Conservation (phyloP, 495 filamentous ascomycete genomes). For the Symbiotaphrina buchneri region DNA sequence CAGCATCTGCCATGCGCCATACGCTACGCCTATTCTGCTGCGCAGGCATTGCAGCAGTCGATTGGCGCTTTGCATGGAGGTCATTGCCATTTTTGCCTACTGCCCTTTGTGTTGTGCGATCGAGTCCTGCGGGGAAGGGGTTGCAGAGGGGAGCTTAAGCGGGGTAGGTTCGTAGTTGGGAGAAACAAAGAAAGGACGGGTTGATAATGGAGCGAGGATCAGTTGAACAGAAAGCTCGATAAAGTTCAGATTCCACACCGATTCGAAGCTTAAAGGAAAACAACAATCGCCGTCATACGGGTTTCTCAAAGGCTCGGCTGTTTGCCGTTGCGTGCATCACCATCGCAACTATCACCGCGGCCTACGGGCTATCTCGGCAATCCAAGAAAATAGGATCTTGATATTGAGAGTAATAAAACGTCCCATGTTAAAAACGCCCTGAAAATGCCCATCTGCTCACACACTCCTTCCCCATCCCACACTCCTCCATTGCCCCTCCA, state of each 20-base stretch:
- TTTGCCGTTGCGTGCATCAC: too few species aligned
- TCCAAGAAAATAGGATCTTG: not conserved
- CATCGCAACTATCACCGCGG: not conserved
- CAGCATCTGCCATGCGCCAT: constrained; percentile 42
- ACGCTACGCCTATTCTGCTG: too few species aligned
- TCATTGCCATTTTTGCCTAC: not conserved
- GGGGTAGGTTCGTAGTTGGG: too few species aligned
- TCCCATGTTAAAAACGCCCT: too few species aligned
- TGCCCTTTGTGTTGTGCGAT: not conserved
- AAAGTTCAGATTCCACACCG: not conserved
- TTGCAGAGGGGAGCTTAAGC: not conserved
- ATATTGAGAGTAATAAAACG: not conserved
- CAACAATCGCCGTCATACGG: too few species aligned
- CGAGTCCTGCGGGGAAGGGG: not conserved
- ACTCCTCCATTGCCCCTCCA: too few species aligned
- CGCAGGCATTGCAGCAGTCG: too few species aligned
- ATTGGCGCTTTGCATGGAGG: not conserved
- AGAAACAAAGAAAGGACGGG: not conserved
- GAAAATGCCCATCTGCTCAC: too few species aligned
- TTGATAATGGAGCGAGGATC: not conserved
- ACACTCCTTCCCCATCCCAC: too few species aligned
- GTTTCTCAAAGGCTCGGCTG: too few species aligned
- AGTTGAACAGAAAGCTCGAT: not conserved
- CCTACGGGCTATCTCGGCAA: not conserved
- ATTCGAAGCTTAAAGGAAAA: not conserved